Base-by-base conservation (phyloP, 768 basidiomycete genomes). In the Chalciporus chontae region DNA sequence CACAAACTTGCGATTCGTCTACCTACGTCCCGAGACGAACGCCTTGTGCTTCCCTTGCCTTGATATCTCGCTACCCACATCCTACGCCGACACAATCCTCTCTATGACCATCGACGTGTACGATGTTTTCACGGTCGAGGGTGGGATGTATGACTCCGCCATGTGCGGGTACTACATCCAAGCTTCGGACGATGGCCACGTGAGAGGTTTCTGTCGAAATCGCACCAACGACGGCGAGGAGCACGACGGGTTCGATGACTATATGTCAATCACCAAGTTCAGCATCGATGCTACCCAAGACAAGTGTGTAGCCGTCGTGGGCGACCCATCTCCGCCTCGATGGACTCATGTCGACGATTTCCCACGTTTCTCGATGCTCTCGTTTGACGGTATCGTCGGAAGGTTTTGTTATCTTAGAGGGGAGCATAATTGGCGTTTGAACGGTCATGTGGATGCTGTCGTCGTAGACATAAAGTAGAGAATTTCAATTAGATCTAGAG, bases 121-220 rank as follows among this genome's bases (percentile, higher is more conserved):
- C n/a, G 11, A 42, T 10, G n/a, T 53, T 13, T 53, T 53, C 18
- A 42, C 21, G 1, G 44, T 53, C 9, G 39, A 37, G 4, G 10
- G 19, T 18, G 40, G 51, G 40, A 21, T 41, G 17, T 40, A 31
- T 13, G 31, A 53, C 18, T 17, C 15, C 13, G 18, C 29, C 23
- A 18, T 40, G 13, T 9, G 23, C 14, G 34, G 51, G 29, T 46
- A 46, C 27, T 19, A 31, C 23, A 24, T 53, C 5, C 40, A 31
- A 26, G 27, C 34, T 6, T 53, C 52, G 9, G 40, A 53, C 11
- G 52, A 53, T 14, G 51, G 52, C 10, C 19, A 53, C 13, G 44
- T 10, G 7, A 43, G 52, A 19, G 52, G 44, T 1, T 47, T 53
- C 19, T 46, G 43, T 41, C 24, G 39, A 19, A 27, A 4, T 19